Evolutionary conservation across 2,329 filamentous ascomycete species (phyloP), one percentile per base, ranked within the genome.

Genomic region (Xylariaceae sp.): DNA sequence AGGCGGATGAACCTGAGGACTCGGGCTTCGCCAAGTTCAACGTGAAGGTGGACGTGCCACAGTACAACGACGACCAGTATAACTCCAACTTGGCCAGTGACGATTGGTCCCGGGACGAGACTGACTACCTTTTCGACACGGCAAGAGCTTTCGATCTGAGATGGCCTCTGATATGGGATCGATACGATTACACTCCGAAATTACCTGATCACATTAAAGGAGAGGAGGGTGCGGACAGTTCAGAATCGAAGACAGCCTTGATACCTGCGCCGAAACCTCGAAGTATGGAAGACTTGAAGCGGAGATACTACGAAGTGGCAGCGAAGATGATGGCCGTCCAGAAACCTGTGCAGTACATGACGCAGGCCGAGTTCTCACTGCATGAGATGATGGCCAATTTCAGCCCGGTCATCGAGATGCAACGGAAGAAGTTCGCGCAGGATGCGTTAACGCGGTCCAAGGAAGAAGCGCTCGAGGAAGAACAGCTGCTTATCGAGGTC

Each of bases 71-170:
- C 47, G 86, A 89, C 47, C 83, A 94, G 59, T 98, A 98, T 64
- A 76, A 82, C 44, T 72, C 78, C 41, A 78, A 84, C 46, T 65
- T 98, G 35, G 74, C 80, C 52, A 83, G 73, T 56, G 69, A 78
- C 11, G 81, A 90, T 52, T 98, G 92, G 92, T 83, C 85, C 11
- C 87, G 84, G 55, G 83, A 92, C 53, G 92, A 98, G 65, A 98
- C 92, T 7, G 88, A 96, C 59, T 96, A 96, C 57, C 65, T 98
- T 47, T 75, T 97, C 59, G 69, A 77, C 3, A 60, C 90, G 24
- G 85, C 79, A 11, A 74, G 74, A 41, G 83, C 89, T 32, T 95
- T 81, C 57, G 88, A 94, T 56, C 73, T 95, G 44, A 82, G 92
- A 50, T 98, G 92, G 88, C 76, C 90, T 3, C 62, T 97, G 12